Evolutionary conservation across 306 rosid genomes (phyloP).

Genomic region (Begonia masoniana): DNA sequence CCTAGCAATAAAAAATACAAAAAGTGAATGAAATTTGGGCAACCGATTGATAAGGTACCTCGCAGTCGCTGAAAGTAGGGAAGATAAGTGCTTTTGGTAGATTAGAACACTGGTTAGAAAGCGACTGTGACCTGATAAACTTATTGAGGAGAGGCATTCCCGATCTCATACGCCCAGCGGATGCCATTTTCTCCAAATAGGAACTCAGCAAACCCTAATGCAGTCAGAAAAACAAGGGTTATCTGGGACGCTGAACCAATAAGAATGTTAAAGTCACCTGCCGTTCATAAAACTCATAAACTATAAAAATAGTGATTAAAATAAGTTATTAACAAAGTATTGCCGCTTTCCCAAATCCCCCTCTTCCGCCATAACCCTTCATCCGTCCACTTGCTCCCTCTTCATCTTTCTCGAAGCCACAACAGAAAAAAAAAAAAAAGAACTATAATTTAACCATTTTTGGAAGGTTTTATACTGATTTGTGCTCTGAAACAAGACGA

Average conservation of each 20-base stretch:
- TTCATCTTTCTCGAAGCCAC: constrained; percentile 24
- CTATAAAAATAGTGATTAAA: too few relatives aligned
- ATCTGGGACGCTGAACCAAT: too few relatives aligned
- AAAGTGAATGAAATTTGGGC: neutral
- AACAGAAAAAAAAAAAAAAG: too few relatives aligned
- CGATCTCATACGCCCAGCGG: constrained; percentile 8
- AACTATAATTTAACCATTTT: neutral
- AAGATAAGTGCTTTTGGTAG: neutral
- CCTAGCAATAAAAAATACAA: neutral
- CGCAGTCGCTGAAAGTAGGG: neutral
- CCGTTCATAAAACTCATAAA: too few relatives aligned
- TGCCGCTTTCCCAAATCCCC: too few relatives aligned
- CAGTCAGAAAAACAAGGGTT: too few relatives aligned
- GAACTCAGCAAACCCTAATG: neutral
- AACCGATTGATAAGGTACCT: neutral
- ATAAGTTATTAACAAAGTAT: too few relatives aligned
- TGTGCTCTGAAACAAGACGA: neutral
- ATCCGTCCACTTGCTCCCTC: constrained; percentile 26
- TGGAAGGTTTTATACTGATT: neutral
- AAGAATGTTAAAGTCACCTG: too few relatives aligned
- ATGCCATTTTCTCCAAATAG: constrained; percentile 3
- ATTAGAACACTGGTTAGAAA: constrained; percentile 1
- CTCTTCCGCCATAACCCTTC: too few relatives aligned
- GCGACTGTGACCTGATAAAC: constrained; percentile 3
- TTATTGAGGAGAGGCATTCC: constrained; percentile 9